A percentile compares a stretch with the other conserved stretches of the same genome.
Conservation (phyloP, 2,329 filamentous ascomycete species). For the Colletotrichum echinochloae region DNA sequence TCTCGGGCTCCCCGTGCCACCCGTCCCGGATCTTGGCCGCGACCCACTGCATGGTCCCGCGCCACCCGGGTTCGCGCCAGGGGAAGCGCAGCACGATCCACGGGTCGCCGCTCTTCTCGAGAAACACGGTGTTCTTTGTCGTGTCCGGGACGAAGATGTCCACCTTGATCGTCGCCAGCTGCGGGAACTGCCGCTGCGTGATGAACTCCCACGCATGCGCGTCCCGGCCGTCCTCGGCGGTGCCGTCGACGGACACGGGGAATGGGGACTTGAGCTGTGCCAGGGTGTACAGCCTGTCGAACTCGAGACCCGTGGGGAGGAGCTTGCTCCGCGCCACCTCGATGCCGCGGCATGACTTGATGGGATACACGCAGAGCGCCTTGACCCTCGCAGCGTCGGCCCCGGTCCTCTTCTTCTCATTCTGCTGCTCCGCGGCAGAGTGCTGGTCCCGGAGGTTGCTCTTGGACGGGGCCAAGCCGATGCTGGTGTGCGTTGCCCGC, state of each 20-base stretch:
- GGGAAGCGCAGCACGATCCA: slow-evolving; percentile 78
- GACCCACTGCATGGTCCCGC: slow-evolving; percentile 58
- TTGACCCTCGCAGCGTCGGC: slow-evolving; percentile 53
- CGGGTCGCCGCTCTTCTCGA: slow-evolving; percentile 60
- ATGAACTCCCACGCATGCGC: slow-evolving; percentile 75
- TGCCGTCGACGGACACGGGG: slow-evolving; percentile 52
- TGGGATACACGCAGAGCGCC: slow-evolving; percentile 82
- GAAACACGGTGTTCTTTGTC: slow-evolving; percentile 61
- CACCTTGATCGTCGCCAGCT: slow-evolving; percentile 76
- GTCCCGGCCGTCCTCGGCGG: slow-evolving; percentile 52
- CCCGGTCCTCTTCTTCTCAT: slow-evolving; percentile 8
- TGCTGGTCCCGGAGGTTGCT: slow-evolving; percentile 52
- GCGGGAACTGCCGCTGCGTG: slow-evolving; percentile 76
- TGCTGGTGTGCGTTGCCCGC: slow-evolving; percentile 63
- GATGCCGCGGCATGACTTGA: slow-evolving; percentile 85
- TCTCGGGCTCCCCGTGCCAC: slow-evolving; percentile 64
- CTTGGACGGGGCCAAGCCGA: slow-evolving; percentile 55
- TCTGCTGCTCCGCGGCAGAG: slow-evolving; percentile 9
- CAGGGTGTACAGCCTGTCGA: slow-evolving; percentile 87
- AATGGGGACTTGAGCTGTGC: slow-evolving; percentile 72
- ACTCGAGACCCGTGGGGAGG: slow-evolving; percentile 76
- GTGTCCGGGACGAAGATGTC: slow-evolving; percentile 78
- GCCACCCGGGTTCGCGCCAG: slow-evolving; percentile 63
- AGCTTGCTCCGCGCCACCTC: slow-evolving; percentile 76
- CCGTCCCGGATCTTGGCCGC: slow-evolving; percentile 65